Conservation (phyloP, 2,329 filamentous ascomycete genomes). For the Apiospora arundinis region DNA sequence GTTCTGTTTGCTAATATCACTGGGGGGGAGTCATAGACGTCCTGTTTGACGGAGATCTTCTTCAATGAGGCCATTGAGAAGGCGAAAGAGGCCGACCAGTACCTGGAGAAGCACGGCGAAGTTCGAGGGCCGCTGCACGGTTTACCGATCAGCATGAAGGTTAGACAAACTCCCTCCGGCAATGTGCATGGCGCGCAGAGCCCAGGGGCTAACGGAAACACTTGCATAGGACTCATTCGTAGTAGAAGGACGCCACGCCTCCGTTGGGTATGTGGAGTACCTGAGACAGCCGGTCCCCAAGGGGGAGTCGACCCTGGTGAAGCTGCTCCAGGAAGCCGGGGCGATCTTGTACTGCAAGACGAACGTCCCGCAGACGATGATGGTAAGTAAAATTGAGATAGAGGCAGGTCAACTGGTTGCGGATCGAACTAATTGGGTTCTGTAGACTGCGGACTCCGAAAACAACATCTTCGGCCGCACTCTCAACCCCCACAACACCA, state of each 20-base stretch:
- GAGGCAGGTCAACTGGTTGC: no score
- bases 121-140: constrained; percentile 67
- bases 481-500: constrained; percentile 46
- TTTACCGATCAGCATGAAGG: constrained; percentile 53
- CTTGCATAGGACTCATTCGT: constrained; percentile 66
- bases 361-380: constrained; percentile 60
- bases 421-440: neutral
- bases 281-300: constrained; percentile 18
- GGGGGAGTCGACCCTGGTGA: constrained; percentile 44
- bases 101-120: constrained; percentile 46
- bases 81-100: constrained; percentile 52
- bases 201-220: constrained; percentile 31
- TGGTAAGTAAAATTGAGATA: constrained; percentile 34
- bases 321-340: constrained; percentile 49
- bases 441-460: constrained; percentile 40
- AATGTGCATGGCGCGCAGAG: no score
- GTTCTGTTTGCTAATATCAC: neutral
- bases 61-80: constrained; percentile 53
- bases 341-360: constrained; percentile 60
- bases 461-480: constrained; percentile 51
- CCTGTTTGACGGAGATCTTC: constrained; percentile 54
- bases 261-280: constrained; percentile 57
- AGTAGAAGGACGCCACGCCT: constrained; percentile 56
- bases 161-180: neutral
- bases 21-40: neutral